Evolutionary conservation across 192 early-diverging fungal genomes (phyloP), one percentile per base, ranked within the genome.

Genomic region (Coemansia sp.): DNA sequence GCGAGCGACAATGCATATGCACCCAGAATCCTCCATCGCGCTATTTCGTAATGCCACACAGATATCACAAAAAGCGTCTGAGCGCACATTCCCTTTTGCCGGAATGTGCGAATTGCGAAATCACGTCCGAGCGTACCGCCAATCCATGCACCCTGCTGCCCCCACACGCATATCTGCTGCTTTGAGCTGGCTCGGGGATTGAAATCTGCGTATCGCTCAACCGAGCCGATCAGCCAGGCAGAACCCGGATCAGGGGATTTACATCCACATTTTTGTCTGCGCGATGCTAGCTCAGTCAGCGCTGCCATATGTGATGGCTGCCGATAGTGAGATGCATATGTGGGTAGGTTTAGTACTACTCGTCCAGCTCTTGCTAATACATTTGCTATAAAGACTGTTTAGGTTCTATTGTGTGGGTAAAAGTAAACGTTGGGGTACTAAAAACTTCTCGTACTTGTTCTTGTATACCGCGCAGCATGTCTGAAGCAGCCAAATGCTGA

Each of bases 391-490:
- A 23, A 12, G 57, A 39, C 50, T 52, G 15, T 37, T 37, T 49
- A 10, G 15, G 51, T 21, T 51, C 59, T 21, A 55, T 21, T 9
- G 51, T 60, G 37, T 58, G 65, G 19, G 59, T 57, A 29, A 68
- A 22, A 1, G 43, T 58, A 38, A 68, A 39, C 12, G 29, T 37
- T 41, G 62, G 66, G 3, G 66, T 68, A 15, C 66, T 60, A 4
- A 59, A 60, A 10, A 62, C 52, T 0, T 50, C 50, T 21, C 49
- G 50, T 43, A 61, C 60, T 47, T 22, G 23, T 12, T 61, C 48
- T 25, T 50, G 25, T n/a, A 49, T 21, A 21, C 32, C 17, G n/a
- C 7, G 1, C 24, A 38, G 45, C 29, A 50, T 45, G 5, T 39
- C 5, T 21, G 22, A 17, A 57, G 57, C 32, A 52, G 6, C 29